Base-by-base conservation (phyloP, 2,329 filamentous ascomycete genomes). In the Aspergillus intermedius region DNA sequence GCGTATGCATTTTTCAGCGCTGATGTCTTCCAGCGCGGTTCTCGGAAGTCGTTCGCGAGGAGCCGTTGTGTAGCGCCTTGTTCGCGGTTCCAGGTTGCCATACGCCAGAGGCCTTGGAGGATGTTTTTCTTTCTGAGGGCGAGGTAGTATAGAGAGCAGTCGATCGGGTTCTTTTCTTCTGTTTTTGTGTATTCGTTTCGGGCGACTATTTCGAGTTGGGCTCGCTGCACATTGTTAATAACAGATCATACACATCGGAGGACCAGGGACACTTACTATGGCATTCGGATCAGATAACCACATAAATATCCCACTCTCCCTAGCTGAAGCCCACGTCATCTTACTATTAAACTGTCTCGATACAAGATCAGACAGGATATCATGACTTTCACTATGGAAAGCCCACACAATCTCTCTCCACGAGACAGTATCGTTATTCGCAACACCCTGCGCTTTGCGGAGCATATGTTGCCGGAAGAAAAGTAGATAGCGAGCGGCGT, bases 1-100 rank as follows among this genome's bases (percentile, higher is more conserved):
- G 93, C 91, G 69, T 96, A 98, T 0, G 93, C 93, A 65, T 98
- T 98, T 70, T 98, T 98, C 51, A 95, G 74, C 0, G 93, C 93
- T 4, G 88, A 83, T 1, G 87, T 95, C 65, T 81, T 87, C 88
- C 93, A 97, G 57, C 88, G 86, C 0, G 84, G 78, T 53, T 95
- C 87, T 3, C 82, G 77, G 66, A 98, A 98, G 65, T 97, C 90
- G 61, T 96, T 94, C n/a, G 85, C 79, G 19, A 98, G 74, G 25
- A 98, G 77, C 52, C 81, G 83, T 51, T 85, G 81, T 0, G 93
- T 98, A 0, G 86, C 83, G 2, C 69, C 74, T 68, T 97, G 93
- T 67, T 98, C 94, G 49, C 79, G 82, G 59, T 94, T 86, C 84
- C 93, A 93, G 37, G 76, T 82, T 5, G 93, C 91, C 81, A 97